A percentile compares a stretch with the other conserved stretches of the same genome.
These are phyloP conservation scores for Candida bentonensis DNA, from an alignment of 805 yeast species.

Conservation along the genomic window DNA sequence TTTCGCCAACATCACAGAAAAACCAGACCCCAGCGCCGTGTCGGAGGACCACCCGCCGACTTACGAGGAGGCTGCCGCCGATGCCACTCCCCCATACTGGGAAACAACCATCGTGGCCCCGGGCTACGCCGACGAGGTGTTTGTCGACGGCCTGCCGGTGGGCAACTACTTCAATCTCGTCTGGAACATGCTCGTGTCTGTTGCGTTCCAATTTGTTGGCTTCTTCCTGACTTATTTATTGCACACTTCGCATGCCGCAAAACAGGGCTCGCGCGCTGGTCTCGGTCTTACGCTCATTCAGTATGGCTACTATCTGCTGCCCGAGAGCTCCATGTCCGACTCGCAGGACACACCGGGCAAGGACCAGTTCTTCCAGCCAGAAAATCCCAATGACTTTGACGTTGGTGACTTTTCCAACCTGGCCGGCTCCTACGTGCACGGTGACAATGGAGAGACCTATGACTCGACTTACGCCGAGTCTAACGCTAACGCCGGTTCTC, in stretches of 20 bases:
- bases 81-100: constrained; percentile 94
- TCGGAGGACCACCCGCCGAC: constrained; percentile 58
- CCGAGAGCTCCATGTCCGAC: constrained; percentile 22
- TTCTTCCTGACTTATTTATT: constrained; percentile 78
- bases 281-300: constrained; percentile 72
- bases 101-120: constrained; percentile 76
- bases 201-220: constrained; percentile 90
- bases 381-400: constrained; percentile 45
- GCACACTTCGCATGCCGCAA: constrained; percentile 95
- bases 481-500: constrained; percentile 6
- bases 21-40: constrained; percentile 45
- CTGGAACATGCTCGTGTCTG: constrained; percentile 81
- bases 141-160: constrained; percentile 90
- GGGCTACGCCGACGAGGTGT: constrained; percentile 68
- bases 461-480: constrained; percentile 8
- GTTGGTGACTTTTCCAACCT: constrained; percentile 13
- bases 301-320: constrained; percentile 47
- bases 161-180: constrained; percentile 78
- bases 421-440: constrained; percentile 12
- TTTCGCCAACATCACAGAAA: constrained; percentile 80
- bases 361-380: constrained; percentile 28
- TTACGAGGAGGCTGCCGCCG: constrained; percentile 90
- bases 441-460: constrained; percentile 8
- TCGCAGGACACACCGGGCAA: constrained; percentile 19
- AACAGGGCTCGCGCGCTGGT: constrained; percentile 88